Conservation (phyloP, 1,139 yeast species). For the Saccharomyces hybrid region DNA sequence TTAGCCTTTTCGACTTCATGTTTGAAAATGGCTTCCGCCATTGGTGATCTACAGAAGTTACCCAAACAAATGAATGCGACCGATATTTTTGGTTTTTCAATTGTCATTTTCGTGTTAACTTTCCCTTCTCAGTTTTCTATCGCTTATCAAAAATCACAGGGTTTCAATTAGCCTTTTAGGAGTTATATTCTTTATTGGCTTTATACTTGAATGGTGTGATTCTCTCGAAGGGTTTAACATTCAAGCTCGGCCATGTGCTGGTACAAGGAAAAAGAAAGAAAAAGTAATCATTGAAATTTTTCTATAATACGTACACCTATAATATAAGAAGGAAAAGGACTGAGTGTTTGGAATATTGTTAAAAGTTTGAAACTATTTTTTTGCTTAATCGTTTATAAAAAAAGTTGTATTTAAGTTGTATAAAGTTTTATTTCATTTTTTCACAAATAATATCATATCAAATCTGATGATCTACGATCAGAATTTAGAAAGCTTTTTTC, state of each 20-base stretch:
- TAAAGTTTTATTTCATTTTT: background rate
- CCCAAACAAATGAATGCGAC: constrained; percentile 92
- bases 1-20: constrained; percentile 51
- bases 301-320: background rate
- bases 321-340: background rate
- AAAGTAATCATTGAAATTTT: background rate
- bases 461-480: background rate
- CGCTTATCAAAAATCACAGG: background rate
- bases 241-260: background rate
- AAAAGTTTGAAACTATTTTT: background rate
- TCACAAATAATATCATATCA: background rate
- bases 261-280: background rate
- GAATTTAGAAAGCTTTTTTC: constrained; percentile 59
- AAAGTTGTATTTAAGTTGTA: background rate
- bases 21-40: constrained; percentile 92
- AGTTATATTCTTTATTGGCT: background rate
- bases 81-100: constrained; percentile 35
- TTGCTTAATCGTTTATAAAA: background rate
- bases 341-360: background rate
- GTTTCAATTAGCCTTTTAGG: background rate
- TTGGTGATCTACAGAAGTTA: constrained; percentile 93
- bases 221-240: background rate
- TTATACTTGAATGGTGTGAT: background rate
- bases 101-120: constrained; percentile 8
- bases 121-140: background rate